These are phyloP conservation scores for Suillus placidus DNA, from an alignment of 768 basidiomycete genomes.

Conservation along the genomic window DNA sequence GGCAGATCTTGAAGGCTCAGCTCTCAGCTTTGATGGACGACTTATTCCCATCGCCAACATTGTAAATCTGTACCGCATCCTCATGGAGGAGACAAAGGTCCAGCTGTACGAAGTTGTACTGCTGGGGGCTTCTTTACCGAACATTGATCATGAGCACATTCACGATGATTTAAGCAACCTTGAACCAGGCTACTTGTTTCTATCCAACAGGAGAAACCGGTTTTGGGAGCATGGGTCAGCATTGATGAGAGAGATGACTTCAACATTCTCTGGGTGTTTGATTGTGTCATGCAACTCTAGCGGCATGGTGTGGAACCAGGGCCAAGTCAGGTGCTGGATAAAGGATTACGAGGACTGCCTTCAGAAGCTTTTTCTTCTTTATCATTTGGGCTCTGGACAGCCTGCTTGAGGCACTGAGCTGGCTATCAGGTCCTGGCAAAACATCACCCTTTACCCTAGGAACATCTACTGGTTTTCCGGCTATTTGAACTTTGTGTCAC, in stretches of 20 bases:
- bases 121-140: background rate
- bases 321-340: background rate
- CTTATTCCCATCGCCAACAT: background rate
- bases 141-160: background rate
- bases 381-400: background rate
- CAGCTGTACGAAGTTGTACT: background rate
- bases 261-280: background rate
- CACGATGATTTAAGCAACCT: background rate
- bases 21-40: background rate
- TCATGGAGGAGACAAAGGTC: background rate
- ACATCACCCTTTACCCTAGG: background rate
- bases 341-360: background rate
- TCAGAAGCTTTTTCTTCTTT: background rate
- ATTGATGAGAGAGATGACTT: background rate
- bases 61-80: background rate
- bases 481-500: background rate
- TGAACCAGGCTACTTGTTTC: background rate
- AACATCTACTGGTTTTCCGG: background rate
- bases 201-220: background rate
- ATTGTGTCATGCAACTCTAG: background rate
- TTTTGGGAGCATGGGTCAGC: background rate
- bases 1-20: background rate
- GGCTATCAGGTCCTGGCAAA: background rate
- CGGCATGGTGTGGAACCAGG: background rate
- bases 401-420: background rate